phyloP scores from a whole-genome alignment of 2,329 filamentous ascomycete genomes.

The Verticillium nonalfalfae region DNA sequence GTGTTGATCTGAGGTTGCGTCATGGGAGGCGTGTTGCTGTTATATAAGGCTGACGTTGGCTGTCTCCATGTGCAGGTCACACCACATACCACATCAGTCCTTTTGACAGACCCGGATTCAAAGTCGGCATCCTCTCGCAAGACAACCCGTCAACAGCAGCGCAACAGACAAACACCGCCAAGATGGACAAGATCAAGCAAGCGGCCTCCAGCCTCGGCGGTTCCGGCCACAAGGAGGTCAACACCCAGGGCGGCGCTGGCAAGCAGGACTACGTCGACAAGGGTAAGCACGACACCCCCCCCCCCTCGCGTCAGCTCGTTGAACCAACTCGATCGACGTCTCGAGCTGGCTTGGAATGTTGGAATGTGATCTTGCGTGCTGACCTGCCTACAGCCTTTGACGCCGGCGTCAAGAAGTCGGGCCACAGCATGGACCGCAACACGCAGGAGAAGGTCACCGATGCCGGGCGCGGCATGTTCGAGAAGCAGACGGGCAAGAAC shows the following conservation, averaged over 20 bases:
- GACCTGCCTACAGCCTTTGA: constrained; percentile 17
- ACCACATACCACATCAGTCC: no score
- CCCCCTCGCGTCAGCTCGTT: no score
- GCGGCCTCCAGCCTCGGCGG: neutral
- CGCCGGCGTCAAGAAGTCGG: constrained; percentile 24
- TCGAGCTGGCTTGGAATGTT: no score
- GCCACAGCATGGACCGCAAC: constrained; percentile 23
- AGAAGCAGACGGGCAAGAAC: constrained; percentile 24
- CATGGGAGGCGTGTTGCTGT: neutral
- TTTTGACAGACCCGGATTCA: neutral
- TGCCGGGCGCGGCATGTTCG: constrained; percentile 23
- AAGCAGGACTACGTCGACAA: constrained; percentile 31
- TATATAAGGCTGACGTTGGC: neutral
- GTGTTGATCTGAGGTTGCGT: neutral
- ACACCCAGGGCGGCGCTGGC: neutral
- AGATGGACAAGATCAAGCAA: neutral
- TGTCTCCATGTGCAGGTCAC: no score
- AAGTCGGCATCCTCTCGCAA: neutral
- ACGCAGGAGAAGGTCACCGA: constrained; percentile 34
- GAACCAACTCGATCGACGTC: no score
- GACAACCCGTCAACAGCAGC: neutral
- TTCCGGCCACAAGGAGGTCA: neutral
- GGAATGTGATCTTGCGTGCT: no score
- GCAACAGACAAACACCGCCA: neutral
- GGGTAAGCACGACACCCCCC: constrained; percentile 19